Conservation (phyloP, 371 early-diverging fungal species). For the Mucor racemosus region DNA sequence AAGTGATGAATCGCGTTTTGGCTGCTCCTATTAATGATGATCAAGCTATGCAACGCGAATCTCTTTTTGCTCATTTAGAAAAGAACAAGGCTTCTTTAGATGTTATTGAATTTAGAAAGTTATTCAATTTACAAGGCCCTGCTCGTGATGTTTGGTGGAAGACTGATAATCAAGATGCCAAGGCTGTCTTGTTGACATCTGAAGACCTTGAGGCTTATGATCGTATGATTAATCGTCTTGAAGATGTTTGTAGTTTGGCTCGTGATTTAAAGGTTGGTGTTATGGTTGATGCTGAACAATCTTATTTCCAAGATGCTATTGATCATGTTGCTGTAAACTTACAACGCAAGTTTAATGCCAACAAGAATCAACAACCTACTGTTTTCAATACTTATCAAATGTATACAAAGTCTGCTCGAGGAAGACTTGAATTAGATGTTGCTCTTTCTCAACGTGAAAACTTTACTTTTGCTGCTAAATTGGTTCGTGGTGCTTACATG, state of each 20-base stretch:
- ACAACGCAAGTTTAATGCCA: conserved; percentile 69
- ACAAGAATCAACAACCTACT: conserved; percentile 56
- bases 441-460: conserved; percentile 71
- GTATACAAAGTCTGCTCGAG: conserved; percentile 82
- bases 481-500: conserved; percentile 97
- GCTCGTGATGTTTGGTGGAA: conserved; percentile 49
- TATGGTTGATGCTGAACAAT: conserved; percentile 95
- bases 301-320: conserved; percentile 93
- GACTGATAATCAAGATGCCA: conserved; percentile 11
- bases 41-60: conserved; percentile 25
- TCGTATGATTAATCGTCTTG: conserved; percentile 67
- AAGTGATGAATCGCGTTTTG: conserved; percentile 30
- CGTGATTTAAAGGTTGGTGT: conserved; percentile 67
- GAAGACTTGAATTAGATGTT: conserved; percentile 73
- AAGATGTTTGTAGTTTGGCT: conserved; percentile 69
- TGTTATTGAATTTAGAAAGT: conserved; percentile 34
- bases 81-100: conserved; percentile 29
- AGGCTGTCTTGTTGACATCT: conserved; percentile 22
- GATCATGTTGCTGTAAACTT: conserved; percentile 81
- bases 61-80: conserved; percentile 23
- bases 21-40: conserved; percentile 30
- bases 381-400: conserved; percentile 89
- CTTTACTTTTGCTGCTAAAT: conserved; percentile 85
- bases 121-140: conserved; percentile 42
- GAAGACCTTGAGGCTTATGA: conserved; percentile 79